A percentile compares a stretch with the other conserved stretches of the same genome.
Evolutionary conservation across 352 stramenopile genomes (phyloP).

Genomic region (Pythium sp.): DNA sequence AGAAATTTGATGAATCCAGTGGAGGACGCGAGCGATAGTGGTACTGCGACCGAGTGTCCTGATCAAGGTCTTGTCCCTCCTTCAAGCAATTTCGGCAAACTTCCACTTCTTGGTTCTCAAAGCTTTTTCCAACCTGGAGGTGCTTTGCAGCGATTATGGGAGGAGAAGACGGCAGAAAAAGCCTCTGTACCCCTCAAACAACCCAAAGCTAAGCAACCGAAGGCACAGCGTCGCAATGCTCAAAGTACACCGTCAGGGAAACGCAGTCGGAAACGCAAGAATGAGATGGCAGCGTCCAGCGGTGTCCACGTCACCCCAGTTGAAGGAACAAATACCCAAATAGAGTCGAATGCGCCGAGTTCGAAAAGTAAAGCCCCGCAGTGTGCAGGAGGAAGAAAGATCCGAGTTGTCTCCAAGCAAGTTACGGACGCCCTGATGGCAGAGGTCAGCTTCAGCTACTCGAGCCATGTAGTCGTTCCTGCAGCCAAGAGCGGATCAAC

Average conservation of each 20-base stretch:
- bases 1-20: conserved; percentile 3
- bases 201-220: neutral
- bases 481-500: neutral
- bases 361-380: neutral
- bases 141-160: neutral
- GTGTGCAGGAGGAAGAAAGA: neutral
- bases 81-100: neutral
- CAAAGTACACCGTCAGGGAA: neutral
- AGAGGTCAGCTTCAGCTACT: neutral
- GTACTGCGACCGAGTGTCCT: neutral
- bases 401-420: neutral
- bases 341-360: neutral
- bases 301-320: neutral
- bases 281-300: too few relatives aligned
- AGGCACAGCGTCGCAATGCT: neutral
- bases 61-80: neutral
- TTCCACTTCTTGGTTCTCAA: neutral
- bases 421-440: neutral
- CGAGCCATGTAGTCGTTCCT: neutral
- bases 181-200: neutral
- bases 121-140: neutral
- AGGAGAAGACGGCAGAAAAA: neutral
- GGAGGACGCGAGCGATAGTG: neutral
- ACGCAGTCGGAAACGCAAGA: neutral
- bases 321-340: neutral